Evolutionary conservation across 306 rosid species (phyloP), one percentile per base, ranked within the genome.

Genomic region (Ormosia semicastrata): DNA sequence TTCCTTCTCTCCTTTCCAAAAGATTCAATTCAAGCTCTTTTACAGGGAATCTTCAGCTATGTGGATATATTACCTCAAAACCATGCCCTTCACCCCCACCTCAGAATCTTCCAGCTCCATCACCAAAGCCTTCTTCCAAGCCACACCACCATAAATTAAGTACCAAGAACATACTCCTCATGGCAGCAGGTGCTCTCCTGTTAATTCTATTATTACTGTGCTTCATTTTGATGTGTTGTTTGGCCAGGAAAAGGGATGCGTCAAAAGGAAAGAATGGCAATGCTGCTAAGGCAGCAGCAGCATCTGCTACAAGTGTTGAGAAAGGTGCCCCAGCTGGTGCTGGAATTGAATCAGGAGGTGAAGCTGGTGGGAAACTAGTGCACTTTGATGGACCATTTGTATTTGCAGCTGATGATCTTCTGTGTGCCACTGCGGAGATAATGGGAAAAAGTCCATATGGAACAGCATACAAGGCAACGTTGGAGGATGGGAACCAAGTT

Each of bases 361-460:
- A 92, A 79, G 89, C 96, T 3, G 95, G 98, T 44, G 90, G 90
- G 13, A 87, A 87, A 29, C 73, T 87, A 1, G 98, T 94, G 34
- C 98, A 94, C 85, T 94, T 92, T 83, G 98, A 94, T 77, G 98
- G 98, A 24, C 97, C 95, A 3, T 94, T 94, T 75, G 92, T 90
- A 40, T 94, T 94, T 71, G 89, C 98, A 33, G 97, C 97, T 59
- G 98, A 94, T 85, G 97, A 94, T 81, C 91, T 94, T 5, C 47
- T 94, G 75, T 94, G 98, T 73, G 97, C 98, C 10, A 92, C 97
- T 44, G 98, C 98, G 5, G 98, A 94, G 89, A 94, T 94, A 59
- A 92, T 94, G 94, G 98, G 98, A 0, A 94, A 91, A 79, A 93
- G 93, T 76, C 88, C 98, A 8, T 93, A 86, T 86, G 98, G 98